phyloP scores from a whole-genome alignment of 805 yeast species.

The Candida montana region DNA sequence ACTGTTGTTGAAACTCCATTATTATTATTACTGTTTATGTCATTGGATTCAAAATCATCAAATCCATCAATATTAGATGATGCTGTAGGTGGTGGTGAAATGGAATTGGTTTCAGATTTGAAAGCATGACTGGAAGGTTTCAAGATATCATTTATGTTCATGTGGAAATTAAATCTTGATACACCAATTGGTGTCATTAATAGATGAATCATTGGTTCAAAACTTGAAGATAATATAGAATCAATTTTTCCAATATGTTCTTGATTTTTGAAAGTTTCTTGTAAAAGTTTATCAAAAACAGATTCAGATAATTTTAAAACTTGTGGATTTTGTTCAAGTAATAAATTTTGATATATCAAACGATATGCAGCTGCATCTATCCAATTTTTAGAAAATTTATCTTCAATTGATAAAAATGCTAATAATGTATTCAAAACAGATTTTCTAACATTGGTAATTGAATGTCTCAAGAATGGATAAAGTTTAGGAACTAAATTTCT shows the following conservation, averaged over 20 bases:
- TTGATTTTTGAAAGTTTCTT: constrained; percentile 33
- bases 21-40: neutral
- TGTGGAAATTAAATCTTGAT: constrained; percentile 78
- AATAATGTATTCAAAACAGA: constrained; percentile 77
- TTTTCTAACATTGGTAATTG: constrained; percentile 84
- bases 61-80: too few relatives aligned
- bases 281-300: constrained; percentile 54
- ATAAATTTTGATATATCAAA: constrained; percentile 76
- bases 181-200: constrained; percentile 94
- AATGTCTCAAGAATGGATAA: constrained; percentile 89
- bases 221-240: constrained; percentile 46
- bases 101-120: constrained; percentile 1
- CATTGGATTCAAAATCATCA: constrained; percentile 16
- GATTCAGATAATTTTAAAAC: constrained; percentile 58
- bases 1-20: too few relatives aligned
- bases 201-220: constrained; percentile 55
- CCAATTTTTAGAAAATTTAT: constrained; percentile 59
- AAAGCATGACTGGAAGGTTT: constrained; percentile 65
- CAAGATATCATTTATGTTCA: constrained; percentile 70
- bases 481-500: constrained; percentile 79
- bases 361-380: constrained; percentile 68
- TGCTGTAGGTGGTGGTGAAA: neutral
- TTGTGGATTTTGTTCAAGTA: constrained; percentile 81
- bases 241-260: constrained; percentile 22
- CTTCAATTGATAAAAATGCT: constrained; percentile 63